Conservation (phyloP, 2,329 filamentous ascomycete species). For the Onygenales sp. region DNA sequence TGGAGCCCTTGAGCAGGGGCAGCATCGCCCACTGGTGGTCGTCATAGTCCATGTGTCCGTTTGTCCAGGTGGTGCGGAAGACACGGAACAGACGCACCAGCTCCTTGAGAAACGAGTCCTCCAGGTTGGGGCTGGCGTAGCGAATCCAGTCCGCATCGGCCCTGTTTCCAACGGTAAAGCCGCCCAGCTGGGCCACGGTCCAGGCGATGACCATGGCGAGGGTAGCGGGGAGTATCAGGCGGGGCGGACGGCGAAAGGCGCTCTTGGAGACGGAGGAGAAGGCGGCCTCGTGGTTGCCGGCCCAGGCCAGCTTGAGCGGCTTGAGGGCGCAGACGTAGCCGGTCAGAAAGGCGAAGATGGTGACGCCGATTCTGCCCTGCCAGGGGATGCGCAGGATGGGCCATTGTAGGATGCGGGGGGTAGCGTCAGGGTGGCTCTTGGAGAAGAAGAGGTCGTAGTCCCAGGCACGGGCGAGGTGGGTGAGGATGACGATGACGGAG, state of each 20-base stretch:
- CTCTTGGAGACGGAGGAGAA: conserved; percentile 43
- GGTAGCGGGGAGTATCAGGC: conserved; percentile 43
- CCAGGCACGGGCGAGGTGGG: conserved; percentile 43
- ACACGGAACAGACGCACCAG: conserved; percentile 35
- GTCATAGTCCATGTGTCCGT: conserved; percentile 43
- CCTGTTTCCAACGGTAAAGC: conserved; percentile 37
- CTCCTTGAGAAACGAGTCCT: conserved; percentile 37
- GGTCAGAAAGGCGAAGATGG: conserved; percentile 48
- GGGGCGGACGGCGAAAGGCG: conserved; percentile 44
- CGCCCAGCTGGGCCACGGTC: conserved; percentile 40
- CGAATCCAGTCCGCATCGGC: conserved; percentile 45
- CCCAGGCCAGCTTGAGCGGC: conserved; percentile 42
- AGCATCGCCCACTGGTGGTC: conserved; percentile 47
- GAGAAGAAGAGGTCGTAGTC: conserved; percentile 45
- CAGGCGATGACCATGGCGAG: conserved; percentile 44
- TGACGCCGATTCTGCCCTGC: conserved; percentile 46
- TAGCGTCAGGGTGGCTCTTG: conserved; percentile 31
- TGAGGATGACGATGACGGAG: conserved; percentile 44
- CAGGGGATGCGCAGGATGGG: conserved; percentile 47
- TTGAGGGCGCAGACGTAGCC: conserved; percentile 49
- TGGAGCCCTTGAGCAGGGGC: conserved; percentile 36
- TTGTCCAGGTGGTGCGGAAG: conserved; percentile 43
- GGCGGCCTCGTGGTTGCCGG: conserved; percentile 35
- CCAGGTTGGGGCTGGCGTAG: conserved; percentile 37
- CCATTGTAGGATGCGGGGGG: conserved; percentile 40